Evolutionary conservation across 2,329 filamentous ascomycete genomes (phyloP).

Genomic region (Fusarium ambrosium): DNA sequence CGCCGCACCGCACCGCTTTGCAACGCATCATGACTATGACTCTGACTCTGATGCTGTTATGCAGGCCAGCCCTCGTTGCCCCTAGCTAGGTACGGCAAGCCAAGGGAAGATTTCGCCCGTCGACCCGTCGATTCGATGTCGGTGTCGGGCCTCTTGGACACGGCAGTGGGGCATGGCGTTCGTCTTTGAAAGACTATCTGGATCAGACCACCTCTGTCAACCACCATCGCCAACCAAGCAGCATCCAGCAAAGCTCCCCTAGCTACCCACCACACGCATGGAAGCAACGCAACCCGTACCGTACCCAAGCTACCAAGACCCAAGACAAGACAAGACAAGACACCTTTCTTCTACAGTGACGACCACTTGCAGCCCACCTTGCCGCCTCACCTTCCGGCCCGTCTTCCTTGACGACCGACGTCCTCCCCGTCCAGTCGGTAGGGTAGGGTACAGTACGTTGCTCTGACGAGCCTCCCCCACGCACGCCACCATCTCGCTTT

Average conservation of each 20-base stretch:
- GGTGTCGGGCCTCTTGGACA: slow-evolving; percentile 10
- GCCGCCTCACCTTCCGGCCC: slow-evolving; percentile 31
- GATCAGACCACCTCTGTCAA: slow-evolving; percentile 38
- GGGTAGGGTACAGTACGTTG: slow-evolving; percentile 2
- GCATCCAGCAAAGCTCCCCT: slow-evolving; percentile 4
- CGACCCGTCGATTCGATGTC: background rate
- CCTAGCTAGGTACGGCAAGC: background rate
- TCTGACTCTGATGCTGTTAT: background rate
- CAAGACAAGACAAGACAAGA: too few relatives aligned
- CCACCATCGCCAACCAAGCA: slow-evolving; percentile 19
- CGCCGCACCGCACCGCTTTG: background rate
- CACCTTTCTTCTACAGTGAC: slow-evolving; percentile 3
- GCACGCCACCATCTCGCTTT: slow-evolving; percentile 45
- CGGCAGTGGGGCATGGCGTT: slow-evolving; percentile 28
- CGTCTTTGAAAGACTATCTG: slow-evolving; percentile 16
- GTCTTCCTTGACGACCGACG: slow-evolving; percentile 30
- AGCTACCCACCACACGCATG: background rate
- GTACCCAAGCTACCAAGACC: background rate
- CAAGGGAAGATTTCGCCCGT: background rate
- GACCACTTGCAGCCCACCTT: slow-evolving; percentile 29
- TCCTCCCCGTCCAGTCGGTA: slow-evolving; percentile 8
- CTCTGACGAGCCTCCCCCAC: slow-evolving; percentile 40
- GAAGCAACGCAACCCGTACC: background rate
- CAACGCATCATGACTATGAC: slow-evolving; percentile 6
- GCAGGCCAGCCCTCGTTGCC: background rate